Percentiles rank a stretch among this genome's conserved stretches.
Evolutionary conservation across 1,139 yeast species (phyloP).

Genomic region (Petasospora rhodanensis): DNA sequence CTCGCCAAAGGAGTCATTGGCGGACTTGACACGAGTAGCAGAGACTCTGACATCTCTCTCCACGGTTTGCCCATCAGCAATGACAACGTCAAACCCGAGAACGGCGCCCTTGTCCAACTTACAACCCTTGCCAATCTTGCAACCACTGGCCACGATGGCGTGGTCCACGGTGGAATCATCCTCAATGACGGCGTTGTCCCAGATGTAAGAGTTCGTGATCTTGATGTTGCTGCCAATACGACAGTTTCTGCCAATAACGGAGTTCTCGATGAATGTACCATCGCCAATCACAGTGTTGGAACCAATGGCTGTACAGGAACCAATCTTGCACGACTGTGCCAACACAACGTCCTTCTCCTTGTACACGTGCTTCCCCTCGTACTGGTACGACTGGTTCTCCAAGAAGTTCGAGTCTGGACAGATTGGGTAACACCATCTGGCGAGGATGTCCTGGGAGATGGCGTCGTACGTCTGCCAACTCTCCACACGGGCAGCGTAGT

Average conservation of each 20-base stretch:
- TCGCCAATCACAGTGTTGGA: conserved; percentile 62
- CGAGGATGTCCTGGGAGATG: conserved; percentile 82
- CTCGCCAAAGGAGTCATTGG: conserved; percentile 22
- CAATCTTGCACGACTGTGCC: conserved; percentile 87
- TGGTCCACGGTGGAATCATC: conserved; percentile 56
- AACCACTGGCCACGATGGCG: conserved; percentile 66
- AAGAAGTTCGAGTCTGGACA: conserved; percentile 81
- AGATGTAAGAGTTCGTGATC: conserved; percentile 72
- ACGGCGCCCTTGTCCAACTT: conserved; percentile 64
- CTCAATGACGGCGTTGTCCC: conserved; percentile 76
- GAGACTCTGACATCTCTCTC: conserved; percentile 50
- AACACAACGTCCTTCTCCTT: conserved; percentile 78
- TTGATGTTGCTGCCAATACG: conserved; percentile 72
- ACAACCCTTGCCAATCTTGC: conserved; percentile 49
- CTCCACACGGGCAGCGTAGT: conserved; percentile 88
- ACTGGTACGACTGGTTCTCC: conserved; percentile 66
- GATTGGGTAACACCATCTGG: conserved; percentile 90
- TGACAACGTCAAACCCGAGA: conserved; percentile 67
- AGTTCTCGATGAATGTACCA: conserved; percentile 47
- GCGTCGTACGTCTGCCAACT: conserved; percentile 92
- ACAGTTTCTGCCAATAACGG: conserved; percentile 84
- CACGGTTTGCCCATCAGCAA: conserved; percentile 48
- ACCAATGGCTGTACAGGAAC: conserved; percentile 76
- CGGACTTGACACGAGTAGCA: conserved; percentile 35
- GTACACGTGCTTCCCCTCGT: conserved; percentile 81